Base-by-base conservation (phyloP, 129 eudicot species). In the Flaveria robusta region DNA sequence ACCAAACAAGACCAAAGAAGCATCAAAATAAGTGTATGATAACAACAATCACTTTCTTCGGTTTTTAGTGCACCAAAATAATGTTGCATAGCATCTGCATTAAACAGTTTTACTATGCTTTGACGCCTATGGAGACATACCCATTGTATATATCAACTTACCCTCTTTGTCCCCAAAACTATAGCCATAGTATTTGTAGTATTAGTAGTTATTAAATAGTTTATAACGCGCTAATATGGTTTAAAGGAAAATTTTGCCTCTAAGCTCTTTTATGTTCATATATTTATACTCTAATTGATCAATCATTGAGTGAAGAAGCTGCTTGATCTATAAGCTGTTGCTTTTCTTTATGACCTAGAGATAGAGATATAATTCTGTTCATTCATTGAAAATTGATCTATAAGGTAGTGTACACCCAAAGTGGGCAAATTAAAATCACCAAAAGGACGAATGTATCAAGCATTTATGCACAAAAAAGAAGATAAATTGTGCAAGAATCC, bases 1-100 rank as follows among this genome's bases (percentile, higher is more conserved):
- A 3, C 74, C 87, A 55, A 83, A 81, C 68, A 89, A 92, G 86
- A 83, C 81, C 52, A 87, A 83, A 81, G 89, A 87, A 56, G 19
- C 82, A 31, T 31, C 7, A 31, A 31, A 31, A 31, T 31, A 31
- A 31, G 37, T 71, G 81, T 59, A 29, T 42, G 26, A 27, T 78
- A 58, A 70, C 47, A 31, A 11, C 62, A 79, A 60, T 78, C 75
- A 78, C 43, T 45, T 58, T 59, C 60, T 55, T 75, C 14, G 41
- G 68, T 14, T 39, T 60, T 56, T 15, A 55, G 51, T 58, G 73
- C 71, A 74, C 70, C 66, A 54, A 76, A 43, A 60, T 34, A 43
- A 82, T 51, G 86, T 68, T 75, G 77, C 50, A 67, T 68, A 81
- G 77, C 77, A 81, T 86, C 79, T 68, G 64, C 46, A 82, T 74